phyloP scores from a whole-genome alignment of 768 basidiomycete genomes.

The Suillus variegatus region DNA sequence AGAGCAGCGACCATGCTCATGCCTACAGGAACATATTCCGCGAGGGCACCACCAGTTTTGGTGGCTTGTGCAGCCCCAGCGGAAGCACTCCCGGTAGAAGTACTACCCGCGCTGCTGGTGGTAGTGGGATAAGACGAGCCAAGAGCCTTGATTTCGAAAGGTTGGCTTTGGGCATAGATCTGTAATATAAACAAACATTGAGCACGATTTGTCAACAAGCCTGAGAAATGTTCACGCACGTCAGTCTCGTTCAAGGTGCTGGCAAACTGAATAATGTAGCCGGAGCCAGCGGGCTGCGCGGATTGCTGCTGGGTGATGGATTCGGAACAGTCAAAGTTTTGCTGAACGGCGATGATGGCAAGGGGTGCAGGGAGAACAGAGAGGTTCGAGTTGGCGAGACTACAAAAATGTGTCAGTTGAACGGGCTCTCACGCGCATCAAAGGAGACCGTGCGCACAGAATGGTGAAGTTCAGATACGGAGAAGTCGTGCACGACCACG shows the following conservation, averaged over 20 bases:
- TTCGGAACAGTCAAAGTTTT: conserved; percentile 62
- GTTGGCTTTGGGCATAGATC: conserved; percentile 55
- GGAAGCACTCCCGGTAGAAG: conserved; percentile 25
- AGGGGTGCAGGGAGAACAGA: conserved; percentile 40
- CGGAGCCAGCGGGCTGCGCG: conserved; percentile 39
- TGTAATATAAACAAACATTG: conserved; percentile 26
- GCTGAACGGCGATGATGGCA: conserved; percentile 46
- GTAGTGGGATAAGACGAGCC: conserved; percentile 55
- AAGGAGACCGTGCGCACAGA: conserved; percentile 40
- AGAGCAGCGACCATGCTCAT: conserved; percentile 32
- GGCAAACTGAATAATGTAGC: conserved; percentile 54
- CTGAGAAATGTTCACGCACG: conserved; percentile 38
- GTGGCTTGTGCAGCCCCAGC: conserved; percentile 21
- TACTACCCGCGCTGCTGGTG: conserved; percentile 27
- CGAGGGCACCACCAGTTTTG: conserved; percentile 14
- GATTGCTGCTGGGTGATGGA: conserved; percentile 49
- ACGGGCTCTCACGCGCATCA: conserved; percentile 9
- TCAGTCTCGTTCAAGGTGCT: conserved; percentile 51
- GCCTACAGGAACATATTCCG: conserved; percentile 28
- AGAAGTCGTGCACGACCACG: conserved; percentile 56
- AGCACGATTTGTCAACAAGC: neutral
- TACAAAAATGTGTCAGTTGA: conserved; percentile 23
- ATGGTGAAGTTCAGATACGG: conserved; percentile 48
- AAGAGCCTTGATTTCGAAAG: conserved; percentile 61
- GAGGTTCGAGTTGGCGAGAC: conserved; percentile 46